phyloP scores from a whole-genome alignment of 768 basidiomycete genomes.

The Trametes cingulata region DNA sequence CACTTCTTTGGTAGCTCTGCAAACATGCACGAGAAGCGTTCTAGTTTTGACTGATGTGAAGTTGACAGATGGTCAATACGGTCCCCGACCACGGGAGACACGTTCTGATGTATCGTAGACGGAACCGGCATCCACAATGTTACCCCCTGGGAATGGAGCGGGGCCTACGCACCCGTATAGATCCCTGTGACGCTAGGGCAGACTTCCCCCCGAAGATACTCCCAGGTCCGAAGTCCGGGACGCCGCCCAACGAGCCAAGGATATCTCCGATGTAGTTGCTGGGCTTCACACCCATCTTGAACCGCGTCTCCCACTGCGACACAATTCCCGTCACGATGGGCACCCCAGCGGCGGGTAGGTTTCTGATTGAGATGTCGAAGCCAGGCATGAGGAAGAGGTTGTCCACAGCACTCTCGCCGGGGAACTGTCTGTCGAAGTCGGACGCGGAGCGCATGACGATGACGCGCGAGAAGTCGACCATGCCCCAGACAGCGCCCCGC shows the following conservation, averaged over 20 bases:
- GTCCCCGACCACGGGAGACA: too few relatives aligned
- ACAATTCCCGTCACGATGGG: conserved; percentile 40
- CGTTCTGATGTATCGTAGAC: too few relatives aligned
- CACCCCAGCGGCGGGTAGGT: conserved; percentile 39
- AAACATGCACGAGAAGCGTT: too few relatives aligned
- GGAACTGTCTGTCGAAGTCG: conserved; percentile 35
- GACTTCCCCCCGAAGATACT: conserved; percentile 17
- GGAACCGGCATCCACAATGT: too few relatives aligned
- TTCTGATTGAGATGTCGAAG: conserved; percentile 35
- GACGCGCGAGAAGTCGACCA: conserved; percentile 40
- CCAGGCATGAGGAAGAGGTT: conserved; percentile 36
- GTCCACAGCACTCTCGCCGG: conserved; percentile 25
- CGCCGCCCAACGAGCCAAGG: conserved; percentile 31
- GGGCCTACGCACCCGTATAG: too few relatives aligned
- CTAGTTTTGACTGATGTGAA: too few relatives aligned
- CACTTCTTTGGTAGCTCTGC: too few relatives aligned
- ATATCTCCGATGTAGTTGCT: conserved; percentile 35
- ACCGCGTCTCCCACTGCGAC: conserved; percentile 35
- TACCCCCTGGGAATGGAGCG: too few relatives aligned
- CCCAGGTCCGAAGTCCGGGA: conserved; percentile 31
- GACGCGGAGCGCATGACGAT: conserved; percentile 41
- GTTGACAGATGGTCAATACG: too few relatives aligned
- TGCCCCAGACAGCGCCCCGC: conserved; percentile 33
- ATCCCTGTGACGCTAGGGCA: background rate
- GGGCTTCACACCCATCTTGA: conserved; percentile 35